Evolutionary conservation across 2,329 filamentous ascomycete genomes (phyloP), one percentile per base, ranked within the genome.

Genomic region (Aspergillus sp.): DNA sequence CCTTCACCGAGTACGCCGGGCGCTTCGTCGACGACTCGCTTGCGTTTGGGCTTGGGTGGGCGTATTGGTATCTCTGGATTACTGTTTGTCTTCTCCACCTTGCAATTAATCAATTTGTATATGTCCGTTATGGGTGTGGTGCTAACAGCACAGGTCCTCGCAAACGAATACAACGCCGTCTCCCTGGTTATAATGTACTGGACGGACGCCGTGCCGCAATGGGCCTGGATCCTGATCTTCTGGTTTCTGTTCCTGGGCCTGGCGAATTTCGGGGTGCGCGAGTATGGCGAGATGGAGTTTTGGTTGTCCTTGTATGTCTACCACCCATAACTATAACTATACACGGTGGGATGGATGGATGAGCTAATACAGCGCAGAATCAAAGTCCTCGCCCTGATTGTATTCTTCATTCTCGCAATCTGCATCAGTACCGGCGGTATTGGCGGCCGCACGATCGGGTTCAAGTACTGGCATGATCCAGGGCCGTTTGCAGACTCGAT

Each of bases 1-100:
- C 88, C 39, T 92, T 92, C 70, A 90, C 88, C 41, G 82, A 86
- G 39, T 93, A 91, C 66, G 88, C 90, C n/a, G 82, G 85, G 40
- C 87, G 90, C n/a, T 92, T 93, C 67, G 82, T 91, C 61, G 86
- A 90, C 66, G 86, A 57, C 84, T 12, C 86, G 85, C 51, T 78
- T 90, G 54, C 88, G 87, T 14, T 92, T 91, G 66, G 82, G 87
- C 23, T 91, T 81, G 90, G 90, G 15, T 93, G 89, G 89, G 86
- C 90, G 55, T 93, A 92, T 74, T 92, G 87, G 87, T 91, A 91
- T 67, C 86, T 83, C 47, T 93, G 87, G 88, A 81, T 86, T n/a
- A 57, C 55, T 15, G 52, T 55, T 15, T 84, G 87, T 91, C 69
- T 78, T 91, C 41, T 88, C 84, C 0, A 87, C 87, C 0, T 84